These are phyloP conservation scores for Cutaneotrichosporon sp. DNA, from an alignment of 1,284 basidiomycete genomes.

Conservation along the genomic window DNA sequence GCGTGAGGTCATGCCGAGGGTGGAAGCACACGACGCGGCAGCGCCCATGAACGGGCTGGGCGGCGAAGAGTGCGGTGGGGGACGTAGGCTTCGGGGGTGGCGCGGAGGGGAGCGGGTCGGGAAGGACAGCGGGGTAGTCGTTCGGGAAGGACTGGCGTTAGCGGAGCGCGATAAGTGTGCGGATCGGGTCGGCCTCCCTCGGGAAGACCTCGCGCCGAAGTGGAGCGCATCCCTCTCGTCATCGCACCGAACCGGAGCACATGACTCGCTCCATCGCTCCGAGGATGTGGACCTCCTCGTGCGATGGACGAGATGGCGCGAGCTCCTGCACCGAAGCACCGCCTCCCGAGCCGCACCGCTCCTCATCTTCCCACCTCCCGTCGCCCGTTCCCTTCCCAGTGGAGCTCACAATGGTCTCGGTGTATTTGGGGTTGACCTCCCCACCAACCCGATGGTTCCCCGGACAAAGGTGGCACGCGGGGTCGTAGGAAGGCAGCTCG, in stretches of 20 bases:
- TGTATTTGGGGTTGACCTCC: slow-evolving; percentile 68
- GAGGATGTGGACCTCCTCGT: too few relatives aligned
- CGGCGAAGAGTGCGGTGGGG: slow-evolving; percentile 64
- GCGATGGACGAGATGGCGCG: too few relatives aligned
- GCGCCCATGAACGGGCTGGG: slow-evolving; percentile 73
- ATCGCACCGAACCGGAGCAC: too few relatives aligned
- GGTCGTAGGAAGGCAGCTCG: slow-evolving; percentile 69
- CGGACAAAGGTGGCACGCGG: slow-evolving; percentile 86
- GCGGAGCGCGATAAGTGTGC: too few relatives aligned
- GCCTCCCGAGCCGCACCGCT: too few relatives aligned
- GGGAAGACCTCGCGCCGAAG: too few relatives aligned
- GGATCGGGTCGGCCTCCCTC: too few relatives aligned
- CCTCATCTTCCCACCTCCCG: too few relatives aligned
- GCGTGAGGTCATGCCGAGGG: slow-evolving; percentile 85
- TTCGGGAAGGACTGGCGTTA: slow-evolving; percentile 65
- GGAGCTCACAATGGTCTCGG: slow-evolving; percentile 64
- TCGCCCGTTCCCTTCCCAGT: too few relatives aligned
- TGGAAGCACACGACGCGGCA: slow-evolving; percentile 92
- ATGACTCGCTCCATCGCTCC: too few relatives aligned
- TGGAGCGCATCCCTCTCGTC: too few relatives aligned
- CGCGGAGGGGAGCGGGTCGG: slow-evolving; percentile 39
- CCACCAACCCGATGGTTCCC: slow-evolving; percentile 81
- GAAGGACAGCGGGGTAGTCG: slow-evolving; percentile 81
- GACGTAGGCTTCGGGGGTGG: slow-evolving; percentile 48
- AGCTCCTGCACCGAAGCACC: too few relatives aligned